These are phyloP conservation scores for Collybia mongolica DNA, from an alignment of 768 basidiomycete genomes.

Conservation along the genomic window DNA sequence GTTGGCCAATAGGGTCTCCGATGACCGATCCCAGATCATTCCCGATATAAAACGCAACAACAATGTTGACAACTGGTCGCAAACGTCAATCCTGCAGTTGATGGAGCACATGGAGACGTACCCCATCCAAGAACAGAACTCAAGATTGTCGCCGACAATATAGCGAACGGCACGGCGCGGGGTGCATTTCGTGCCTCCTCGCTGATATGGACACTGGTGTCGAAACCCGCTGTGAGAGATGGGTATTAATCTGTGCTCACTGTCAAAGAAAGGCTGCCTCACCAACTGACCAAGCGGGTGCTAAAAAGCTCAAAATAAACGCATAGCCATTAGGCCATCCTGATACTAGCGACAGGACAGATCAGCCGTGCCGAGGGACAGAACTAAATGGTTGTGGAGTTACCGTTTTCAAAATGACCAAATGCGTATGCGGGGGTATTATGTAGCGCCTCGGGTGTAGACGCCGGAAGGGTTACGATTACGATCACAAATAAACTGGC, in stretches of 20 bases:
- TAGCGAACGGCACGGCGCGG: conserved; percentile 67
- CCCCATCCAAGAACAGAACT: conserved; percentile 62
- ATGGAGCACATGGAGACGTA: conserved; percentile 20
- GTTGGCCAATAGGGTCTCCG: conserved; percentile 47
- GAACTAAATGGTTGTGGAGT: conserved; percentile 9
- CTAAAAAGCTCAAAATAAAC: conserved; percentile 44
- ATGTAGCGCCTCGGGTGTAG: conserved; percentile 56
- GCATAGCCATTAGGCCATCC: conserved; percentile 62
- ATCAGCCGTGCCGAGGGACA: neutral
- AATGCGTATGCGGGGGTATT: conserved; percentile 65
- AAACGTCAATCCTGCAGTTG: neutral
- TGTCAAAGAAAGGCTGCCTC: conserved; percentile 5
- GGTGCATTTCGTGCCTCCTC: conserved; percentile 73
- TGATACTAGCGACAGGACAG: conserved; percentile 31
- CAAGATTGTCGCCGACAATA: conserved; percentile 53
- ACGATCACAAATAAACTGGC: conserved; percentile 59
- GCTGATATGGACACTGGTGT: conserved; percentile 64
- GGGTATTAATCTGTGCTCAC: conserved; percentile 18
- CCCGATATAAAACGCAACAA: conserved; percentile 63
- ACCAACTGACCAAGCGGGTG: conserved; percentile 45
- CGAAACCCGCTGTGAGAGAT: conserved; percentile 42
- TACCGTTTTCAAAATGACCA: conserved; percentile 60
- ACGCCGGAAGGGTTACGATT: conserved; percentile 68
- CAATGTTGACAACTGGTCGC: conserved; percentile 50
- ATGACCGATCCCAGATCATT: conserved; percentile 41